phyloP scores from a whole-genome alignment of 495 filamentous ascomycete species.

The Cairneyella variabilis region DNA sequence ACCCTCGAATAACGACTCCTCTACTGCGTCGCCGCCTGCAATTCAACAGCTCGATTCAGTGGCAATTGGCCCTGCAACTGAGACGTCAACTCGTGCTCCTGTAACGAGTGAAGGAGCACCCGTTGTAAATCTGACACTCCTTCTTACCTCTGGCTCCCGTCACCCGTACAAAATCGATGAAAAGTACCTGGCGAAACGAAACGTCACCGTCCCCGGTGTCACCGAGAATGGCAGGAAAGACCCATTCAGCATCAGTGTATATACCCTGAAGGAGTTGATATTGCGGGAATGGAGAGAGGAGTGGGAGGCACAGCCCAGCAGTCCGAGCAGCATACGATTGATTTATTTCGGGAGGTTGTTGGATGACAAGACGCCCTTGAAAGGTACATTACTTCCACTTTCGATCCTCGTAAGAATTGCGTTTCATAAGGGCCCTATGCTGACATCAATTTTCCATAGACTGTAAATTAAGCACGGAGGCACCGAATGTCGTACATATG shows the following conservation, averaged over 20 bases:
- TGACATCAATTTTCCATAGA: slow-evolving; percentile 44
- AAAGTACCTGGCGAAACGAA: slow-evolving; percentile 75
- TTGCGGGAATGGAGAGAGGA: slow-evolving; percentile 86
- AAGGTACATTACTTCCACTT: slow-evolving; percentile 43
- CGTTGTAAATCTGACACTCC: slow-evolving; percentile 54
- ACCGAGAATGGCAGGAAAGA: slow-evolving; percentile 55
- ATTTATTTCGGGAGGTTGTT: slow-evolving; percentile 86
- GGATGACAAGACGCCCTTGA: slow-evolving; percentile 78
- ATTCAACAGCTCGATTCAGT: slow-evolving; percentile 16
- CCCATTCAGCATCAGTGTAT: slow-evolving; percentile 83
- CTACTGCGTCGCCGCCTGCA: not conserved
- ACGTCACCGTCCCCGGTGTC: slow-evolving; percentile 64
- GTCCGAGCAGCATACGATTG: slow-evolving; percentile 78
- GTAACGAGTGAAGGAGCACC: slow-evolving; percentile 13
- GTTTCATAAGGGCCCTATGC: not conserved
- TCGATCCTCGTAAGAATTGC: not conserved
- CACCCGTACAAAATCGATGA: slow-evolving; percentile 86
- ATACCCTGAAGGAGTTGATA: slow-evolving; percentile 88
- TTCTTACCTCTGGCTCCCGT: slow-evolving; percentile 74
- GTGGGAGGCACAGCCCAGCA: slow-evolving; percentile 81
- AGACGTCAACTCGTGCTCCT: slow-evolving; percentile 4
- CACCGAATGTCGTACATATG: slow-evolving; percentile 87
- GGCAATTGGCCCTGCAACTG: slow-evolving; percentile 19
- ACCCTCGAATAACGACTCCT: not conserved
- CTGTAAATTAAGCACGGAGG: slow-evolving; percentile 67